Conservation (phyloP, 2,329 filamentous ascomycete genomes). For the Colletotrichum graminicola region DNA sequence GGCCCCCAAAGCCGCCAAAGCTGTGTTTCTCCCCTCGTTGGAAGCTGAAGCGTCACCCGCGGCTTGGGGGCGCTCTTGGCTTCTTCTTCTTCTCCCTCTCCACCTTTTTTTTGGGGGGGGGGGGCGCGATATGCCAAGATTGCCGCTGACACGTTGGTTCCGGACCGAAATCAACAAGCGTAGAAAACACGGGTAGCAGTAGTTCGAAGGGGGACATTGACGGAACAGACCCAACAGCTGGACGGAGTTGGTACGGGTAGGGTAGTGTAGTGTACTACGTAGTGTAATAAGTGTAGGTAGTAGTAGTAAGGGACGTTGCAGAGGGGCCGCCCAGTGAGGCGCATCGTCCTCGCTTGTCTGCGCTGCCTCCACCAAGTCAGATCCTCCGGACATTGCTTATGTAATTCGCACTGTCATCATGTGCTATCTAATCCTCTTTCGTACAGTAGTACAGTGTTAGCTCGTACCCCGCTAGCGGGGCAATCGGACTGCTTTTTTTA, state of each 20-base stretch:
- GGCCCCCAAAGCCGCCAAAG: conserved; percentile 14
- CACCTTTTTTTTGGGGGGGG: neutral
- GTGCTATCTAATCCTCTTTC: fast-evolving
- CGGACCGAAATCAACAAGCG: conserved; percentile 6
- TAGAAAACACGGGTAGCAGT: neutral
- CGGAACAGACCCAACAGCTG: conserved; percentile 22
- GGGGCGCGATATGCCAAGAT: conserved; percentile 13
- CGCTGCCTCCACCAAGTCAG: conserved; percentile 28
- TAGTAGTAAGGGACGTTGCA: conserved; percentile 9
- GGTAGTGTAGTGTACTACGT: neutral
- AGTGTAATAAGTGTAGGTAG: neutral
- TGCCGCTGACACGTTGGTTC: conserved; percentile 25
- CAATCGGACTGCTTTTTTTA: conserved; percentile 37
- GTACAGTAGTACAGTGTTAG: conserved; percentile 7
- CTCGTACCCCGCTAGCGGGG: conserved; percentile 6
- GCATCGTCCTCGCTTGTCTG: conserved; percentile 28
- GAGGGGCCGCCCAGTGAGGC: conserved; percentile 10
- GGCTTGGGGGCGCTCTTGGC: neutral
- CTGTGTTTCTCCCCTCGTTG: neutral
- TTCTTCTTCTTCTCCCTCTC: conserved; percentile 4
- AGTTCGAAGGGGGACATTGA: conserved; percentile 34
- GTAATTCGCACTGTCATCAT: neutral
- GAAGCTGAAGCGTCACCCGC: neutral
- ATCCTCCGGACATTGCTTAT: conserved; percentile 13
- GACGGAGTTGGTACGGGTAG: conserved; percentile 1